Evolutionary conservation across 2,329 filamentous ascomycete genomes (phyloP), one percentile per base, ranked within the genome.

Genomic region (Mollisiaceae sp.): DNA sequence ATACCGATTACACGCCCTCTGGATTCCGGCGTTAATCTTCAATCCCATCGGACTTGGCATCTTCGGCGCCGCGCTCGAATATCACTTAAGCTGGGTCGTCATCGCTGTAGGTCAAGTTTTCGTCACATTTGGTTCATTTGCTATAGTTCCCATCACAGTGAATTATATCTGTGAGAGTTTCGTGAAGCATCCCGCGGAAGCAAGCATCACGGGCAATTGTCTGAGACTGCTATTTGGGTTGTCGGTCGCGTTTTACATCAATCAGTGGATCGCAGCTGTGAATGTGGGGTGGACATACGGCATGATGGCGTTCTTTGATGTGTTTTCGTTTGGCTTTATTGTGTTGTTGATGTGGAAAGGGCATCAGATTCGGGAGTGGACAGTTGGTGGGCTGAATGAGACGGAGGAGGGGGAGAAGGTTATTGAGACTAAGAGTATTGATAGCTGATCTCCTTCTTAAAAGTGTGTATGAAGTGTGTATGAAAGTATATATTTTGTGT

Each of bases 241-340:
- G 38, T 75, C 75, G 0, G 75, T 79, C 14, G 75, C 74, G 50
- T 80, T 80, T 61, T 80, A 78, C 64, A 76, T 80, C 43, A 71
- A 75, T 24, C 70, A 73, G 1, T 81, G 79, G 78, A 73, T 76
- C n/a, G 72, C 62, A 5, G 73, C 69, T 11, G 77, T 79, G 1
- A 75, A 73, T 27, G 70, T 78, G 9, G 76, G 76, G 8, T 80
- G 78, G 78, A 76, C 78, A 4, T 79, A 78, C 70, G 78, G 78
- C 0, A 79, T 77, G 73, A 76, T 77, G 73, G 77, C 77, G 0
- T 77, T 79, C 43, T 77, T 79, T 27, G 70, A 65, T 6, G 35
- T 76, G 0, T 62, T 72, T 4, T 67, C 69, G 0, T 77, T 71
- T 39, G 38, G 65, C 15, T 71, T 73, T 22, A 60, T 75, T 14